These are phyloP conservation scores for Flueggea neowawraea DNA, from an alignment of 441 rosid genomes.

Conservation along the genomic window DNA sequence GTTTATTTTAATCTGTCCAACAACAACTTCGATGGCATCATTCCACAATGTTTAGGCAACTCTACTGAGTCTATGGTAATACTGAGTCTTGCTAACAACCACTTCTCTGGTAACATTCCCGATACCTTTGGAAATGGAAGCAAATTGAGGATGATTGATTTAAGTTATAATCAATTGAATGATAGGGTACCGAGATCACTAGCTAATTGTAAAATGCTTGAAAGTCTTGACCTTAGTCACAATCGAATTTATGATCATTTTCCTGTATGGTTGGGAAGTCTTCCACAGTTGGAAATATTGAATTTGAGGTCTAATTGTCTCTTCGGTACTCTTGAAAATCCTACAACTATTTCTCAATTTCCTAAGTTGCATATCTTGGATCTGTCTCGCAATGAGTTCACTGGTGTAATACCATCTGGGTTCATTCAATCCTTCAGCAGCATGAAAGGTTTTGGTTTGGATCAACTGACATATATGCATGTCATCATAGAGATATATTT, in stretches of 20 bases:
- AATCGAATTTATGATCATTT: constrained; percentile 1
- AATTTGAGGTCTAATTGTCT: not conserved
- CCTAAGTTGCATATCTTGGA: constrained; percentile 1
- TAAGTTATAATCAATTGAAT: not conserved
- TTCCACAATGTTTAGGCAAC: constrained; percentile 13
- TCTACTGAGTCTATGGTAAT: not conserved
- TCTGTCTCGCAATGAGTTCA: not conserved
- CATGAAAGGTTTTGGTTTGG: not conserved
- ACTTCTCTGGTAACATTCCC: constrained; percentile 6
- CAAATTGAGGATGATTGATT: constrained; percentile 8
- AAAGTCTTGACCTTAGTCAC: constrained; percentile 1
- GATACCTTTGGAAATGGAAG: not conserved
- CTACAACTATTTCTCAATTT: not conserved
- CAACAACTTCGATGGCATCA: constrained; percentile 10
- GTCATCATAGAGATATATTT: too few species aligned
- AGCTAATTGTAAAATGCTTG: constrained; percentile 5
- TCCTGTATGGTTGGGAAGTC: not conserved
- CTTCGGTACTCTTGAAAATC: not conserved
- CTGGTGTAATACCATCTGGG: not conserved
- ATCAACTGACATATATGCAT: not conserved
- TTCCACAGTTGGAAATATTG: not conserved
- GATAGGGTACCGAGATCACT: constrained; percentile 12
- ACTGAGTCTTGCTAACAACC: constrained; percentile 1
- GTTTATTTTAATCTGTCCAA: not conserved
- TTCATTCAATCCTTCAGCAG: not conserved